Base-by-base conservation (phyloP, 495 filamentous ascomycete species). In the Cetradonia linearis region DNA sequence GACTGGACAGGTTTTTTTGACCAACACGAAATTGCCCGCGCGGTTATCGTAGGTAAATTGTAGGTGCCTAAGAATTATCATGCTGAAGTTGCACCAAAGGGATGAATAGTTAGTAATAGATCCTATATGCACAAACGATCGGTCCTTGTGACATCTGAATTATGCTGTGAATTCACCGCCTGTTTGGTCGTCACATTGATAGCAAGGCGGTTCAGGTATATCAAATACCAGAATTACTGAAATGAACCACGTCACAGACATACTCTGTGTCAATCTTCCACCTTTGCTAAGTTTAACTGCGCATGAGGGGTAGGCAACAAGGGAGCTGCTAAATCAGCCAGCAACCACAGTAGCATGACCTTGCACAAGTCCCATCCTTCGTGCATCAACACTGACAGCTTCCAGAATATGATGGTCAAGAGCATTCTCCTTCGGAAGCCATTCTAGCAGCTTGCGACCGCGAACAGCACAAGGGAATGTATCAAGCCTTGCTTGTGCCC, bases 401-500 rank as follows among this genome's bases (percentile, higher is more conserved):
- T 69, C 52, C 10, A 54, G 49, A 13, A 67, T 60, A 27, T 67
- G 65, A 30, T 61, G 50, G n/a, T 63, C 57, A 14, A 66, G 44
- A 40, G 59, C 68, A 54, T 53, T 42, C 28, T 71, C 69, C 63
- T 72, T 75, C 9, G 81, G 76, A 66, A 69, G 67, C 79, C 80
- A 88, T 8, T 67, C 83, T 42, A 83, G 75, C 65, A 76, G 70
- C 72, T 83, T 85, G 71, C 60, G 81, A 66, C 73, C 82, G 66
- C 75, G 69, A 46, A 76, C 70, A 7, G 78, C 80, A 53, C 71
- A 1, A 81, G 74, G 13, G 77, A 78, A 23, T 81, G 70, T 50
- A 90, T 79, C 47, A 84, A 79, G 1, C 83, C 83, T 70, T 85
- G 80, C 63, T 81, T 78, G 50, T 81, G 74, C 7, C 85, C 84